Conservation (phyloP, 768 basidiomycete genomes). For the Leccinellum albellum region DNA sequence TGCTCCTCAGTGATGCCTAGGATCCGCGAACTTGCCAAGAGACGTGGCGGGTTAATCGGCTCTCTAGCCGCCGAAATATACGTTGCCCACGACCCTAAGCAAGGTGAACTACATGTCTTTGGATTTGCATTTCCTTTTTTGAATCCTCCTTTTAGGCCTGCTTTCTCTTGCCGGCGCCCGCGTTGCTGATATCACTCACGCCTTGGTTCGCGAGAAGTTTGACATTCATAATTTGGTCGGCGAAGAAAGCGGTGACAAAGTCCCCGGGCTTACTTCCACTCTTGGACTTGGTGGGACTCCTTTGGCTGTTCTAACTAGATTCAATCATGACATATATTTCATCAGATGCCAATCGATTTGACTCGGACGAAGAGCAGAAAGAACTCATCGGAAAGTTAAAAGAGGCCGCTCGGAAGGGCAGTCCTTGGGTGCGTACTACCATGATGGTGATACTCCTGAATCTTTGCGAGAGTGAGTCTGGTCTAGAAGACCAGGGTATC, state of each 20-base stretch:
- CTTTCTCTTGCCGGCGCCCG: neutral
- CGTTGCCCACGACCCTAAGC: neutral
- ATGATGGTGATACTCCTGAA: too few relatives aligned
- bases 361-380: neutral
- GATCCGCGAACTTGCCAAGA: conserved; percentile 5
- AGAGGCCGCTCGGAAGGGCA: neutral
- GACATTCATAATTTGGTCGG: neutral
- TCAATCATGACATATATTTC: neutral
- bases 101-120: neutral
- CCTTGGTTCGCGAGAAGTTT: neutral
- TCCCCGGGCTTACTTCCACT: neutral
- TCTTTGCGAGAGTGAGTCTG: too few relatives aligned
- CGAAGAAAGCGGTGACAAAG: neutral
- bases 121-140: neutral
- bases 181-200: neutral
- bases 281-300: neutral
- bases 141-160: neutral
- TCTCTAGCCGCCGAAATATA: conserved; percentile 5
- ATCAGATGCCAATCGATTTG: neutral
- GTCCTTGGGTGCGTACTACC: neutral
- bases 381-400: neutral
- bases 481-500: too few relatives aligned
- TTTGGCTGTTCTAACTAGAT: neutral
- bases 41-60: neutral
- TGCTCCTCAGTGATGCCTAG: conserved; percentile 3